Conservation (phyloP, 202 grass and related monocot genomes). For the Schoenoplectus tabernaemontani region DNA sequence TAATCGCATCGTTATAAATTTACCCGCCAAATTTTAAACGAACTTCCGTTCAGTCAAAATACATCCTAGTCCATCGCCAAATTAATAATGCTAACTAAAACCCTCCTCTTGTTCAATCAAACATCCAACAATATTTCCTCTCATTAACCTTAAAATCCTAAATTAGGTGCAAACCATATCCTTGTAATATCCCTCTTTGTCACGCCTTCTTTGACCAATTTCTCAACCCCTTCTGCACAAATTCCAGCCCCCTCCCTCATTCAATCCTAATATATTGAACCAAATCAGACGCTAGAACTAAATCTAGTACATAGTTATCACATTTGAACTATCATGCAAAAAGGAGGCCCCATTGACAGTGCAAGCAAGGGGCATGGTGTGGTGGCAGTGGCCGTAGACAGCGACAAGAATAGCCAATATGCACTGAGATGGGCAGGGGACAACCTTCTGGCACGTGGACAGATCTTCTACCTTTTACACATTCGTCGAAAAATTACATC, state of each 20-base stretch:
- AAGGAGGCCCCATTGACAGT: background rate
- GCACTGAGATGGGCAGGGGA: conserved; percentile 80
- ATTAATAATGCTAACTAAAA: background rate
- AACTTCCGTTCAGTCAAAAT: background rate
- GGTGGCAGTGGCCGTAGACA: conserved; percentile 58
- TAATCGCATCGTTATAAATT: background rate
- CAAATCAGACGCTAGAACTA: background rate
- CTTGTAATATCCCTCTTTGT: background rate
- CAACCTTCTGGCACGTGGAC: conserved; percentile 43
- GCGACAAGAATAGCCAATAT: conserved; percentile 64
- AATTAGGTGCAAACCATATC: background rate
- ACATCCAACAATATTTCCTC: background rate
- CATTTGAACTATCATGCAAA: conserved; percentile 18
- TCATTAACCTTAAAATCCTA: conserved; percentile 19
- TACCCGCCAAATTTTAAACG: background rate
- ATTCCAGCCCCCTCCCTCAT: conserved; percentile 6
- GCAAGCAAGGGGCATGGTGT: background rate
- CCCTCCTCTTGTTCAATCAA: background rate
- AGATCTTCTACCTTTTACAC: conserved; percentile 61
- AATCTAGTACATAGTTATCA: background rate
- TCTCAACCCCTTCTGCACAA: conserved; percentile 5
- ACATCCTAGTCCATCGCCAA: background rate
- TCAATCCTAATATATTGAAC: background rate
- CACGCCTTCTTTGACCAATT: conserved; percentile 2
- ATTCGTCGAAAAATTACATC: conserved; percentile 48